phyloP scores from a whole-genome alignment of 1,139 yeast species.

The Zygoascus hellenicus region DNA sequence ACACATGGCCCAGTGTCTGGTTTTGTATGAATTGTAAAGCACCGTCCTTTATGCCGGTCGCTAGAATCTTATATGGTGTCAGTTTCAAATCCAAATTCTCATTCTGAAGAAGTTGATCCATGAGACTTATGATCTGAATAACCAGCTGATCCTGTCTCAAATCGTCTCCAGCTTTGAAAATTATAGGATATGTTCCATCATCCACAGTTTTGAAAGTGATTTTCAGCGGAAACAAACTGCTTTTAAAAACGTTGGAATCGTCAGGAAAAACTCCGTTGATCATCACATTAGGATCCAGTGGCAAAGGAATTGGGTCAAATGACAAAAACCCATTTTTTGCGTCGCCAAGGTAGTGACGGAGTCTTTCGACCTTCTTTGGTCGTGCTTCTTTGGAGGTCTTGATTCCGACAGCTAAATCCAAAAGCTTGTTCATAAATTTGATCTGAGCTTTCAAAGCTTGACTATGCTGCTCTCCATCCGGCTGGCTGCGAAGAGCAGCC shows the following conservation, averaged over 20 bases:
- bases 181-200: slow-evolving; percentile 63
- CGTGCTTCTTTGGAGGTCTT: slow-evolving; percentile 50
- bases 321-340: slow-evolving; percentile 37
- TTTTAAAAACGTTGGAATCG: slow-evolving; percentile 81
- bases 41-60: slow-evolving; percentile 88
- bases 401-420: slow-evolving; percentile 41
- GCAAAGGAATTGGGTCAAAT: slow-evolving; percentile 58
- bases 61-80: slow-evolving; percentile 85
- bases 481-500: slow-evolving; percentile 26
- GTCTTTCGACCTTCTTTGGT: slow-evolving; percentile 48
- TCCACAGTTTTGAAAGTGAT: slow-evolving; percentile 62
- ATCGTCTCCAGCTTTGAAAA: slow-evolving; percentile 96
- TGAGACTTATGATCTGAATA: slow-evolving; percentile 81
- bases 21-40: slow-evolving; percentile 90
- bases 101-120: slow-evolving; percentile 83
- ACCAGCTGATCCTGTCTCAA: slow-evolving; percentile 93
- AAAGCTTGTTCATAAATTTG: slow-evolving; percentile 39
- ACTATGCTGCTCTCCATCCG: slow-evolving; percentile 27
- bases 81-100: slow-evolving; percentile 85
- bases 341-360: slow-evolving; percentile 35
- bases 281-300: slow-evolving; percentile 62
- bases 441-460: slow-evolving; percentile 40
- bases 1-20: slow-evolving; percentile 77
- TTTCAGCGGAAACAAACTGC: slow-evolving; percentile 83
- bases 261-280: slow-evolving; percentile 75